These are phyloP conservation scores for Fusarium agapanthi DNA, from an alignment of 2,329 filamentous ascomycete genomes.

Conservation along the genomic window DNA sequence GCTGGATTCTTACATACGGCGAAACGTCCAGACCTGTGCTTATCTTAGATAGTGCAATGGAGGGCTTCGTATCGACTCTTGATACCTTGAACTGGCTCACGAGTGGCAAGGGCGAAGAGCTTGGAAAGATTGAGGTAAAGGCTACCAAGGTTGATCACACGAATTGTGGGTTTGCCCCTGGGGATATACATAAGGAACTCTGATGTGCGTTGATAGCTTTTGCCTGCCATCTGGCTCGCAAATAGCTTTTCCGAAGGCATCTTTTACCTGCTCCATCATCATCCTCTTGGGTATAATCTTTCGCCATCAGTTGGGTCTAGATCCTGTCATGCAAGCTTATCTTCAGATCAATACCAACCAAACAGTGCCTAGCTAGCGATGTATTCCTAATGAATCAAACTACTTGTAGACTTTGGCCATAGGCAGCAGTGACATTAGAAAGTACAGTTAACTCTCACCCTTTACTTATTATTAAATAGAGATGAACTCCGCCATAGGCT, in stretches of 20 bases:
- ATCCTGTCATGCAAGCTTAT: not conserved
- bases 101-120: not conserved
- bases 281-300: not conserved
- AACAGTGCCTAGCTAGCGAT: not conserved
- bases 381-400: not conserved
- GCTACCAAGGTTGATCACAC: not conserved
- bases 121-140: not conserved
- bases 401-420: accelerated
- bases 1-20: not conserved
- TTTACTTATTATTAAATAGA: not conserved
- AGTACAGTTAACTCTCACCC: too few species aligned
- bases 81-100: not conserved
- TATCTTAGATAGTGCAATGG: not conserved
- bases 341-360: not conserved
- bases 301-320: not conserved
- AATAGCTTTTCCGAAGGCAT: accelerated
- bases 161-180: not conserved
- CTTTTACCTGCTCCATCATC: not conserved
- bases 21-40: not conserved
- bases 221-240: not conserved
- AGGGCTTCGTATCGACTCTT: not conserved
- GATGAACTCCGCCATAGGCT: not conserved
- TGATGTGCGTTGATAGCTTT: not conserved
- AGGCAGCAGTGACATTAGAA: too few species aligned
- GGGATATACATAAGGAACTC: not conserved